Base-by-base conservation (phyloP, 495 filamentous ascomycete genomes). In the Penicillium antarcticum region DNA sequence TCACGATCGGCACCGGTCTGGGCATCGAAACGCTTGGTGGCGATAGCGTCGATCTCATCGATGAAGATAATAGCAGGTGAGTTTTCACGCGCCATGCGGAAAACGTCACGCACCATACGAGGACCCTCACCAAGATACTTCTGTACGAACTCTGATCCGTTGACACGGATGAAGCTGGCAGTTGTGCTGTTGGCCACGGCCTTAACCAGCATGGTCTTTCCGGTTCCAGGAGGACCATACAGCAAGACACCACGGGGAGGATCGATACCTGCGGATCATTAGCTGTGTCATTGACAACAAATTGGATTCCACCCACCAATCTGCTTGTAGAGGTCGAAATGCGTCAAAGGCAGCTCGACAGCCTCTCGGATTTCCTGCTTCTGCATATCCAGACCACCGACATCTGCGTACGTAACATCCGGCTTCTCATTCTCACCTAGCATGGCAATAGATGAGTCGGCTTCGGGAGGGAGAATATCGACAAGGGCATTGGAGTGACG, bases 281-380 rank as follows among this genome's bases (percentile, higher is more conserved):
- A 75, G 68, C 37, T 38, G 35, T 42, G 12, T 10, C 13, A 26
- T 31, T 21, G 31, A 31, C 31, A n/a, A 18, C 14, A 13, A 38
- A 17, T 19, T 16, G 26, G 36, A 7, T 2, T 5, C 5, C 33
- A 65, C 76, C 42, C 54, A 86, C 83, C 87, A 52, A 97, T 97
- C 73, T 97, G 92, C 74, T 88, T 92, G 79, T 98, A 98, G 11
- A 98, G 85, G 68, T 97, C 92, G 66, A 96, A 96, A 68, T 97
- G 95, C 21, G 92, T 96, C 54, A 98, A 75, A 9, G 94, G 94
- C 51, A 98, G 76, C 75, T 98, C 94, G 49, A 98, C 94, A 14
- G 94, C 94, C 71, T 98, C 94, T 46, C 95, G 80, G 45, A 98
- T 98, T 70, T 98, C 94, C 73, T 98, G 94, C 77, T 98, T 98